phyloP scores from a whole-genome alignment of 192 early-diverging fungal species.

The Jimgerdemannia flammicorona region DNA sequence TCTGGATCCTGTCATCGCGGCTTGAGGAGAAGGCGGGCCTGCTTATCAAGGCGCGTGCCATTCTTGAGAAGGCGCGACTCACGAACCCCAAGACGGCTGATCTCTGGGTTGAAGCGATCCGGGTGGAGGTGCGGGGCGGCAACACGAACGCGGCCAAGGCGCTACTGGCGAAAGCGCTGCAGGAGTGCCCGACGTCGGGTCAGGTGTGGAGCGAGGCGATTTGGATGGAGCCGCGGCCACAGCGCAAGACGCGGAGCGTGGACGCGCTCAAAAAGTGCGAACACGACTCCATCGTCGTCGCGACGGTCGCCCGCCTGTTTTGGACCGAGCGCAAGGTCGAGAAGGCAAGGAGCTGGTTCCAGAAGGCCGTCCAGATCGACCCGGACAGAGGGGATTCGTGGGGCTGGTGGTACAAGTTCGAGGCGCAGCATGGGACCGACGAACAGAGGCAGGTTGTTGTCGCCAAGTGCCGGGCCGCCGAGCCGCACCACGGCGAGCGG shows the following conservation, averaged over 20 bases:
- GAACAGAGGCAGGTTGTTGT: slow-evolving; percentile 53
- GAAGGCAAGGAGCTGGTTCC: slow-evolving; percentile 93
- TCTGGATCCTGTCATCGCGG: slow-evolving; percentile 80
- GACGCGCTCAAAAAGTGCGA: slow-evolving; percentile 94
- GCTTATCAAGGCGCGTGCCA: slow-evolving; percentile 72
- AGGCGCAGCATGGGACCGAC: slow-evolving; percentile 70
- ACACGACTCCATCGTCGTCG: slow-evolving; percentile 75
- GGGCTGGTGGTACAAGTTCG: slow-evolving; percentile 96
- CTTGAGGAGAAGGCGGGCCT: slow-evolving; percentile 71
- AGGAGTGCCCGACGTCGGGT: slow-evolving; percentile 88
- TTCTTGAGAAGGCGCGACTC: slow-evolving; percentile 83
- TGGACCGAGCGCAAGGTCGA: slow-evolving; percentile 92
- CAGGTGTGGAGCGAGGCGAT: slow-evolving; percentile 87
- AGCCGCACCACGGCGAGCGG: slow-evolving; percentile 86
- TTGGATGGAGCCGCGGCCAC: slow-evolving; percentile 77
- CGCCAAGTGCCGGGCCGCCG: slow-evolving; percentile 65
- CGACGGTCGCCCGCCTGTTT: slow-evolving; percentile 86
- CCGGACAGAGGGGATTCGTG: slow-evolving; percentile 89
- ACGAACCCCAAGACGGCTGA: slow-evolving; percentile 74
- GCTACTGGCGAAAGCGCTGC: slow-evolving; percentile 84
- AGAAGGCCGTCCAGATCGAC: slow-evolving; percentile 75
- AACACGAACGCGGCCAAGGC: slow-evolving; percentile 67
- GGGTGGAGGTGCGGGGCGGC: slow-evolving; percentile 72
- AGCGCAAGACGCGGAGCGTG: slow-evolving; percentile 79
- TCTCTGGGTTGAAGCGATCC: slow-evolving; percentile 86